Base-by-base conservation (phyloP, 2,329 filamentous ascomycete genomes). In the Aspergillus sp. region DNA sequence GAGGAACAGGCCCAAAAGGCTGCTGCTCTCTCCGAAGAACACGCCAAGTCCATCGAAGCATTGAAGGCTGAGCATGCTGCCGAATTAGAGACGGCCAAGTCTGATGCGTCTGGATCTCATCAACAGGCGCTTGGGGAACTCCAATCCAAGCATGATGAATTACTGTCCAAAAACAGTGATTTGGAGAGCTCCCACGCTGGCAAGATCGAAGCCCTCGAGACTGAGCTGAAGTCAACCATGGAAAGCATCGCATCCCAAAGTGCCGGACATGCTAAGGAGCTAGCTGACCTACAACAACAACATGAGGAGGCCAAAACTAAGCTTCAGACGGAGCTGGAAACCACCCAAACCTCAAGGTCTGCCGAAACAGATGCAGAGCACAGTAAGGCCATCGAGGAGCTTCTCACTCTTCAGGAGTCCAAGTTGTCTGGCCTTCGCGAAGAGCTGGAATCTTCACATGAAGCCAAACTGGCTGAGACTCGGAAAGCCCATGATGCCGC, bases 331-430 rank as follows among this genome's bases (percentile, higher is more conserved):
- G 75, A 80, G 48, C 63, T 76, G 61, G 72, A 79, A 58, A 59
- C 68, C 37, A 58, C 70, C 37, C 64, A 74, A 54, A 51, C 64
- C 49, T 70, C 74, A 37, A 75, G 73, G 61, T 54, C 70, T 33
- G 65, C 70, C 2, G 69, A 76, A 34, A 60, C 71, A 7, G 74
- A 77, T 58, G 69, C 70, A 4, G 70, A 74, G 46, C 75, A 78
- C 54, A 69, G 66, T 51, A 71, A 72, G 55, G 73, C 70, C 6
- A 75, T 78, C 44, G 74, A 77, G 58, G 71, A 76, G 50, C 68
- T 78, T 19, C 68, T 78, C 49, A 73, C 66, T 13, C 64, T 73
- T 5, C 70, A 77, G 20, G 75, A 79, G 19, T 64, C 71, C 17
- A 77, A 77, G 57, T 46, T 77, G n/a, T 68, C 70, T 11, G 64